Base-by-base conservation (phyloP, 2,329 filamentous ascomycete genomes). In the Arthroderma sp. region DNA sequence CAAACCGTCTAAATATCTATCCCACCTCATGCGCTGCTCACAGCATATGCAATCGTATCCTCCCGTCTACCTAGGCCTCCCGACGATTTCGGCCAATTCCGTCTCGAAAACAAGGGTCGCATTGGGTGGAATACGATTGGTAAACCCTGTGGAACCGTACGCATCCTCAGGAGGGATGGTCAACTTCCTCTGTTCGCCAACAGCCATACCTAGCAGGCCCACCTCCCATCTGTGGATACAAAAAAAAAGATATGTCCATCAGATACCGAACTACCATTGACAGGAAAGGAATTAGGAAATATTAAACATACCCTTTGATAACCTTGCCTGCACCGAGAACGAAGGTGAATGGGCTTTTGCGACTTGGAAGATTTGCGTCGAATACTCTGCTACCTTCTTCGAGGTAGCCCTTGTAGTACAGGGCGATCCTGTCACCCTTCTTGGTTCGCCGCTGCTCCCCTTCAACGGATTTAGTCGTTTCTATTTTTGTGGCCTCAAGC, bases 401-500 rank as follows among this genome's bases (percentile, higher is more conserved):
- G 50, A 91, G 83, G 77, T 98, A 98, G 67, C 91, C 91, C 58
- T 98, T 96, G 72, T 98, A 98, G 61, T 93, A 81, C 78, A 98
- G 91, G 59, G 86, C 80, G 50, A 98, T 81, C 53, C 78, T 83
- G 72, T 93, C 84, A 52, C 91, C 89, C 59, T 80, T 82, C 82
- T 96, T 96, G 51, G 15, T 22, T 22, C 15, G 15, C 15, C 15
- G 15, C 15, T 22, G 15, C 15, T 22, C 15, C 15, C 15, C 15
- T 22, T 22, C 15, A 22, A 22, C 15, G 2, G 3, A 22, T 22
- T 22, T 22, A 22, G 15, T 22, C 15, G 15, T 22, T 22, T 22
- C 15, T 22, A 22, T 22, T 22, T 22, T 22, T 22, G 15, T 22
- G 15, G 15, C 15, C 15, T 22, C 15, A 22, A 22, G 15, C 15